Evolutionary conservation across 2,329 filamentous ascomycete species (phyloP).

Genomic region (Colletotrichum incanum): DNA sequence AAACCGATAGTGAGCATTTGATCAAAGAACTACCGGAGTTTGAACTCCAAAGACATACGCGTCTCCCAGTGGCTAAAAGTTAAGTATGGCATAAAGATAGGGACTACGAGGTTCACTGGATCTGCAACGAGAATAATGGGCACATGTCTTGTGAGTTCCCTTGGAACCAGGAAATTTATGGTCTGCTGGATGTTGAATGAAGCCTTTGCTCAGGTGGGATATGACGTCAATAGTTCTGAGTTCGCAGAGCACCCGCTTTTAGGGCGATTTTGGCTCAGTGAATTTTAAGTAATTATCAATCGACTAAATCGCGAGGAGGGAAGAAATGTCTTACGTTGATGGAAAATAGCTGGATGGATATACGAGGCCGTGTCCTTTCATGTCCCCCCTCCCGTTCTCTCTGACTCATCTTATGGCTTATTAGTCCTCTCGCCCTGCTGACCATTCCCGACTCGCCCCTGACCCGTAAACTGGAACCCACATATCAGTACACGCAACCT

Average conservation of each 20-base stretch:
- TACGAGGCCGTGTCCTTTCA: no score
- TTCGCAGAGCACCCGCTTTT: not conserved
- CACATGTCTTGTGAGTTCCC: not conserved
- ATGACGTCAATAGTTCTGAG: not conserved
- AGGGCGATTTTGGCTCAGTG: not conserved
- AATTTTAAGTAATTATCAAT: no score
- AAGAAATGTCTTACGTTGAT: no score
- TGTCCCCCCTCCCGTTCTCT: no score
- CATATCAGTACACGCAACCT: no score
- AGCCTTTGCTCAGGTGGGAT: not conserved
- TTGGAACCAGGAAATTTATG: not conserved
- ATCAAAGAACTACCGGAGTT: not conserved
- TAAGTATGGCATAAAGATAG: not conserved
- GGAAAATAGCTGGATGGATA: no score
- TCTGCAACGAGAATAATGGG: not conserved
- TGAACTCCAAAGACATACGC: not conserved
- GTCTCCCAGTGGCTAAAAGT: not conserved
- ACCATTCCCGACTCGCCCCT: no score
- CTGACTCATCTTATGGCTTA: no score
- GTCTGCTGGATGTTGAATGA: not conserved
- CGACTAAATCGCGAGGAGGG: no score
- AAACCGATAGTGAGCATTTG: not conserved
- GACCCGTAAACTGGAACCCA: no score
- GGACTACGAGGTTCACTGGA: not conserved
- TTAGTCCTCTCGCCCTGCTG: no score